Evolutionary conservation across 2,329 filamentous ascomycete species (phyloP).

Genomic region (Colletotrichum australisinense): DNA sequence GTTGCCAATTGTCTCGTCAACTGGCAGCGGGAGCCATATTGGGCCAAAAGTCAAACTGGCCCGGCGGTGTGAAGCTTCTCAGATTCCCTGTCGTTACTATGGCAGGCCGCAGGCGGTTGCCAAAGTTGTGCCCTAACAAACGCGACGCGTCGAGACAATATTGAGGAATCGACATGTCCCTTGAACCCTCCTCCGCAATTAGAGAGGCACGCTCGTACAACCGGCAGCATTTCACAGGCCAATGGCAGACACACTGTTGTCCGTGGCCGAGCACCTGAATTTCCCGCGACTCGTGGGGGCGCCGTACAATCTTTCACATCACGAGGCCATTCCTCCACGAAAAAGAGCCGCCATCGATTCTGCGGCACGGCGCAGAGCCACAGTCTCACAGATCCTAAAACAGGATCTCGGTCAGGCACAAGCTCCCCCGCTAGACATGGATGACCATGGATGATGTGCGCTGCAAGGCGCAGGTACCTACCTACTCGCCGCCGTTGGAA

Average conservation of each 20-base stretch:
- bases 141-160: slow-evolving; percentile 28
- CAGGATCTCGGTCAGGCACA: slow-evolving; percentile 20
- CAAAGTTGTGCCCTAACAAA: slow-evolving; percentile 12
- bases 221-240: neutral
- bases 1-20: slow-evolving; percentile 11
- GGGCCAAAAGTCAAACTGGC: neutral
- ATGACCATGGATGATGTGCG: slow-evolving; percentile 6
- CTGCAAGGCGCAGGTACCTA: neutral
- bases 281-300: slow-evolving; percentile 16
- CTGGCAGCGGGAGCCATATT: slow-evolving; percentile 8
- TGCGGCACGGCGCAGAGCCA: slow-evolving; percentile 19
- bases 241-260: neutral
- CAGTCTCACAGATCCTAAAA: slow-evolving; percentile 1
- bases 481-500: neutral
- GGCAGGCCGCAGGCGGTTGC: neutral
- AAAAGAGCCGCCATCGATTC: slow-evolving; percentile 30
- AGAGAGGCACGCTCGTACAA: too few species aligned
- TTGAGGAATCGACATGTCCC: neutral
- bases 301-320: slow-evolving; percentile 16
- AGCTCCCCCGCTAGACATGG: slow-evolving; percentile 7
- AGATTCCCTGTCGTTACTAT: neutral
- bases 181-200: slow-evolving; percentile 7
- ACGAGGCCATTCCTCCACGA: slow-evolving; percentile 31
- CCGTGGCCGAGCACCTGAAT: slow-evolving; percentile 5
- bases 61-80: neutral